Conservation (phyloP, 2,329 filamentous ascomycete species). For the Trichoderma semiorbis region DNA sequence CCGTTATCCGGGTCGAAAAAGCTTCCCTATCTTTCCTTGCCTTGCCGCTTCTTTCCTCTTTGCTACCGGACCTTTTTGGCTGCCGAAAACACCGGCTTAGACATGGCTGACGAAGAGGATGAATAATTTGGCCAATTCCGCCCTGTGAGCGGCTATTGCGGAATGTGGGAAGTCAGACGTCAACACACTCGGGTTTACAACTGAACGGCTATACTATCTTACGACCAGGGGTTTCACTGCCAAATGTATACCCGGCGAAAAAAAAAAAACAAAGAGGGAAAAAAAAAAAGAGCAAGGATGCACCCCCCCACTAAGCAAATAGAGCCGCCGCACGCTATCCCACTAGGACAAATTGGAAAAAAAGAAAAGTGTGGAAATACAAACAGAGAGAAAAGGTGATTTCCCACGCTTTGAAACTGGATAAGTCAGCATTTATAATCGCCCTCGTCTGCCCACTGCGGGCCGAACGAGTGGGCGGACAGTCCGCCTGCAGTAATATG, state of each 20-base stretch:
- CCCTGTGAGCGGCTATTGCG: neutral
- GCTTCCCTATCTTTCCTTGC: neutral
- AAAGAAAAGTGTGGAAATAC: neutral
- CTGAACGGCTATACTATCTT: neutral
- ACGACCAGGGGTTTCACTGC: neutral
- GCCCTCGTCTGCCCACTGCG: no score
- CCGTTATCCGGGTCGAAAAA: neutral
- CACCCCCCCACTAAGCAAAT: neutral
- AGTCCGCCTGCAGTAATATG: neutral
- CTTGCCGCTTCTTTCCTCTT: neutral
- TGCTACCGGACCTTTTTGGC: neutral
- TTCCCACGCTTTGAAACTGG: neutral
- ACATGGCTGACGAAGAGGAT: neutral
- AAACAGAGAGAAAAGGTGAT: neutral
- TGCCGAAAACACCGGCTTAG: neutral
- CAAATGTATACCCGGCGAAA: neutral
- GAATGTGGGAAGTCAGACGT: neutral
- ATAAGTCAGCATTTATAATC: constrained; percentile 15
- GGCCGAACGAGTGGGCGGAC: neutral
- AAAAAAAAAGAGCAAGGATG: neutral
- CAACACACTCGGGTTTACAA: neutral
- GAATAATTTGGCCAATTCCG: neutral
- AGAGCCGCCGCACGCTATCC: neutral
- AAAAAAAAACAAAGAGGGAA: neutral
- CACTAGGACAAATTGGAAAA: neutral